Evolutionary conservation across 2,329 filamentous ascomycete species (phyloP).

Genomic region (Cordyceps javanica): DNA sequence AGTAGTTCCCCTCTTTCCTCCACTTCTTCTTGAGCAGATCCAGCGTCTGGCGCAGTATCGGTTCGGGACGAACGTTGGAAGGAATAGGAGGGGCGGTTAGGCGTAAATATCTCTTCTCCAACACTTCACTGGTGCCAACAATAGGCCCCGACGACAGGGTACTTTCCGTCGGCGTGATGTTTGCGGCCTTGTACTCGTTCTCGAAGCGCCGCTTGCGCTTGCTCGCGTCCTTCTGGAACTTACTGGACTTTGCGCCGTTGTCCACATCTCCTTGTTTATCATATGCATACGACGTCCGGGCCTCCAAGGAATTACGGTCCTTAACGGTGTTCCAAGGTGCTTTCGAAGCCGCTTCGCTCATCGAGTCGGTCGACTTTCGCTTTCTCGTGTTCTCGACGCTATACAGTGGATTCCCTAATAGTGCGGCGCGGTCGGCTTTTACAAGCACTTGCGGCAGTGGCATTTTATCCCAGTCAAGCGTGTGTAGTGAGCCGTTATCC

Average conservation of each 20-base stretch:
- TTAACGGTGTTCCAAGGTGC: constrained; percentile 75
- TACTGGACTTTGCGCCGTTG: constrained; percentile 61
- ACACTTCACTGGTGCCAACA: constrained; percentile 71
- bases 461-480: constrained; percentile 75
- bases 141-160: constrained; percentile 62
- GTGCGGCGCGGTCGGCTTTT: constrained; percentile 57
- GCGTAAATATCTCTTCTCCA: constrained; percentile 94
- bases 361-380: constrained; percentile 69
- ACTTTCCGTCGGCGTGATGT: constrained; percentile 51
- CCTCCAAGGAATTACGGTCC: constrained; percentile 53
- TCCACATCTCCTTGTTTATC: constrained; percentile 38
- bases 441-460: constrained; percentile 83
- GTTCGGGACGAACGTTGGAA: constrained; percentile 79
- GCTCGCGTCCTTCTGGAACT: constrained; percentile 86
- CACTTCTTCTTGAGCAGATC: constrained; percentile 91
- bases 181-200: constrained; percentile 51
- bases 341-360: constrained; percentile 46
- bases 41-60: constrained; percentile 74
- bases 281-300: constrained; percentile 62
- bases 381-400: constrained; percentile 55
- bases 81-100: constrained; percentile 86
- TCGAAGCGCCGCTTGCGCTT: constrained; percentile 87
- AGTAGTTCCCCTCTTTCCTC: constrained; percentile 88
- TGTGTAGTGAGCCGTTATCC: constrained; percentile 63
- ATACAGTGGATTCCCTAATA: constrained; percentile 33